Base-by-base conservation (phyloP, 2,329 filamentous ascomycete species). In the Pseudogymnoascus sp. region DNA sequence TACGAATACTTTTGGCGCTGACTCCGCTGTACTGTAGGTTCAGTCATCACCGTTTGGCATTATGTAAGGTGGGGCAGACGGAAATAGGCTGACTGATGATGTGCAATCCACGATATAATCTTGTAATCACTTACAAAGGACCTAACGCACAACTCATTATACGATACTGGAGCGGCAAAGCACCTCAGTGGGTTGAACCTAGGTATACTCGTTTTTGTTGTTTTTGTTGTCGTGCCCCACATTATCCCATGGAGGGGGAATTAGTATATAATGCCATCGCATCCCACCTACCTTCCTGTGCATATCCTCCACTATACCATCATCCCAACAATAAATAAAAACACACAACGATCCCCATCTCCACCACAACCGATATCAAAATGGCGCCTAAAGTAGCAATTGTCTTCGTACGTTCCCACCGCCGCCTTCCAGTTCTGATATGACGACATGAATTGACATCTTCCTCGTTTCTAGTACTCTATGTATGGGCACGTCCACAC, bases 401-500 rank as follows among this genome's bases (percentile, higher is more conserved):
- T 78, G 86, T 96, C 76, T 96, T 86, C 77, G 90, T 93, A 82
- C 69, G 89, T 84, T 58, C 64, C 62, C 23, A 28, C 14, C 21
- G 12, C 43, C 55, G 61, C 59, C 45, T 45, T 25, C 41, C 21
- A 45, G 63, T 60, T 40, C 62, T 40, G 28, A 61, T 52, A 31
- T 62, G 35, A 25, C 41, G 5, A 25, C 41, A 25, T 45, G 21
- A 25, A 25, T 25, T 45, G 12, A 45, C 41, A 45, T 45, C 5
- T 25, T 45, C 21, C 41, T 28, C 16, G 63, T 18, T 37, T 23
- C 16, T 65, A 95, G 90, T 96, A 96, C 81, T 96, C 91, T 69
- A 89, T 92, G 85, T 96, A 95, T 79, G 93, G 95, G 79, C 93
- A 97, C 79, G 88, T 97, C 78, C 80, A 83, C 78, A 79, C 87